phyloP scores from a whole-genome alignment of 441 rosid genomes.

The Aquilaria agallochum region DNA sequence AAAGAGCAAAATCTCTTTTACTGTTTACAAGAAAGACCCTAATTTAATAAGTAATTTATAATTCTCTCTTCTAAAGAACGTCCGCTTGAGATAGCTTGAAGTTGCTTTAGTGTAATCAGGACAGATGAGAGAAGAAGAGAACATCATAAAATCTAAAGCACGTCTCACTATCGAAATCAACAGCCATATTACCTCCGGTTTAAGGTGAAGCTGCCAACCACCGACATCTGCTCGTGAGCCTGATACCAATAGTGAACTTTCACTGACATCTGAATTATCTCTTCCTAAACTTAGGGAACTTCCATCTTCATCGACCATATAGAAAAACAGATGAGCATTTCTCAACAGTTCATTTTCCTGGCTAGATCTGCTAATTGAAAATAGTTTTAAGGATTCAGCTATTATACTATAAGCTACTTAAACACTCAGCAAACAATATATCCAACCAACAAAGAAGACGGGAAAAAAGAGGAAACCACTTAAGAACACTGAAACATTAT shows the following conservation, averaged over 20 bases:
- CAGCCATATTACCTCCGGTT: conserved; percentile 52
- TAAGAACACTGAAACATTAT: too few species aligned
- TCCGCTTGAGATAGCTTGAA: too few species aligned
- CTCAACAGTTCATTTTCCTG: conserved; percentile 46
- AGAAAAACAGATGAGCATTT: conserved; percentile 80
- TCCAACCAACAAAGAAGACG: too few species aligned
- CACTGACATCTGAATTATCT: conserved; percentile 32
- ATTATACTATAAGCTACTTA: background rate
- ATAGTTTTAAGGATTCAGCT: conserved; percentile 8
- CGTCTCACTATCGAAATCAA: conserved; percentile 8
- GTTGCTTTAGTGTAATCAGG: too few species aligned
- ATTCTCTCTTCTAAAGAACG: too few species aligned
- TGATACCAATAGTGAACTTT: conserved; percentile 71
- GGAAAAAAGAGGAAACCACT: too few species aligned
- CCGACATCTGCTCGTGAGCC: conserved; percentile 79
- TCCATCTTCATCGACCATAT: conserved; percentile 91
- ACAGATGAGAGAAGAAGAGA: conserved; percentile 7
- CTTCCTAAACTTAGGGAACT: conserved; percentile 52
- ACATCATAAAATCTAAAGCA: conserved; percentile 3
- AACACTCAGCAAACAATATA: background rate
- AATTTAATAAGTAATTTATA: too few species aligned
- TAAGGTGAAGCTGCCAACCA: conserved; percentile 88
- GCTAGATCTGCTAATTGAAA: conserved; percentile 31
- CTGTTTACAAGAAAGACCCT: too few species aligned
- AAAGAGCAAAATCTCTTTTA: too few species aligned